Evolutionary conservation across 1,284 basidiomycete species (phyloP).

Genomic region (Ceratobasidium papillatum): DNA sequence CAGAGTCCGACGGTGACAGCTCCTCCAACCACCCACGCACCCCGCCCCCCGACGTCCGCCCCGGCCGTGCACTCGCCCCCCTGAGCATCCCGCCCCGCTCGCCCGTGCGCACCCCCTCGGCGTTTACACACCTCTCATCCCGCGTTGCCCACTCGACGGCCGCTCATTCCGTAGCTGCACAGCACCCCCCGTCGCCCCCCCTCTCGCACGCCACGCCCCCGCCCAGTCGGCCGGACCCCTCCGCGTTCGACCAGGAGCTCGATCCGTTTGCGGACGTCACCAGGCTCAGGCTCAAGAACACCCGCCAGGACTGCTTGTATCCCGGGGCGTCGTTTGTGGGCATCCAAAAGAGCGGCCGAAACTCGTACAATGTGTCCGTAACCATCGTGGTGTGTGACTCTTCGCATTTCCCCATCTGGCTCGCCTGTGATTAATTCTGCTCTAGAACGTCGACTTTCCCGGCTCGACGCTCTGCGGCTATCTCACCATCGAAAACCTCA

Average conservation of each 20-base stretch:
- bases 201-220: conserved; percentile 36
- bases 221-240: conserved; percentile 41
- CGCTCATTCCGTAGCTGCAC: conserved; percentile 40
- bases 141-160: conserved; percentile 42
- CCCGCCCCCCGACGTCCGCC: conserved; percentile 2
- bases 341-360: conserved; percentile 83
- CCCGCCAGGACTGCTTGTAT: conserved; percentile 80
- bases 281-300: conserved; percentile 73
- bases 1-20: conserved; percentile 17
- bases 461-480: conserved; percentile 86
- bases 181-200: conserved; percentile 42
- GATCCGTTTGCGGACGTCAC: conserved; percentile 78
- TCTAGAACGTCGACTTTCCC: conserved; percentile 81
- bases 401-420: conserved; percentile 39
- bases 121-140: not conserved
- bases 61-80: not conserved
- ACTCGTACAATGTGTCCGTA: conserved; percentile 85
- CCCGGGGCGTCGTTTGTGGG: conserved; percentile 81
- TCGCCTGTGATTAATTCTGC: conserved; percentile 25
- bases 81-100: conserved; percentile 3
- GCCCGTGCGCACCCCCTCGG: conserved; percentile 10
- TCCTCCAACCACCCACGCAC: not conserved
- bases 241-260: conserved; percentile 46
- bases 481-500: conserved; percentile 86
- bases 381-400: conserved; percentile 73